These are phyloP conservation scores for Funneliformis caledonium DNA, from an alignment of 371 early-diverging fungal genomes.

Conservation along the genomic window DNA sequence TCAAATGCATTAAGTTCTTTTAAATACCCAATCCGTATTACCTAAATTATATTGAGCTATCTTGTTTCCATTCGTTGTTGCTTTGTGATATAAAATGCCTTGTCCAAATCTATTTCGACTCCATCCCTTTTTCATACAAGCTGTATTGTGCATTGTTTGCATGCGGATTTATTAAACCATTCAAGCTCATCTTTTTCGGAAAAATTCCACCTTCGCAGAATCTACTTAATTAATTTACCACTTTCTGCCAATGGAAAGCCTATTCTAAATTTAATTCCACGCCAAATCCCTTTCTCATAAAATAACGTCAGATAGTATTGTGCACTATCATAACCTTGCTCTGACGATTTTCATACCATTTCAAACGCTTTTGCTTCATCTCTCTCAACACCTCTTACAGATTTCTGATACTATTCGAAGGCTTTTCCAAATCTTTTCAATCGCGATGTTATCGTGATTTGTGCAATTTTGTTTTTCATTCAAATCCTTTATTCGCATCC, in stretches of 20 bases:
- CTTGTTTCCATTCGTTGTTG: background rate
- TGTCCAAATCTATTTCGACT: background rate
- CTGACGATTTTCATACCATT: background rate
- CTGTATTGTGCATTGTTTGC: background rate
- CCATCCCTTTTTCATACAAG: background rate
- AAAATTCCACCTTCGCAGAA: no score
- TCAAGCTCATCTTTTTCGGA: no score
- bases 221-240: no score
- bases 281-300: no score
- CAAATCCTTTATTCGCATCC: constrained; percentile 43
- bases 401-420: constrained; percentile 62
- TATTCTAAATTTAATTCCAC: no score
- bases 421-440: constrained; percentile 61
- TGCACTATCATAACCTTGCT: background rate
- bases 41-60: background rate
- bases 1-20: background rate
- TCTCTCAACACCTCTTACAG: background rate
- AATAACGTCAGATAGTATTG: no score
- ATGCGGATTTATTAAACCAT: no score
- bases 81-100: no score
- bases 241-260: no score
- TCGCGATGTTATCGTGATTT: constrained; percentile 54
- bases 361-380: constrained; percentile 6
- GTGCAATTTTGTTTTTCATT: background rate
- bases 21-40: background rate